Base-by-base conservation (phyloP, 2,329 filamentous ascomycete genomes). In the Alternaria sp. region DNA sequence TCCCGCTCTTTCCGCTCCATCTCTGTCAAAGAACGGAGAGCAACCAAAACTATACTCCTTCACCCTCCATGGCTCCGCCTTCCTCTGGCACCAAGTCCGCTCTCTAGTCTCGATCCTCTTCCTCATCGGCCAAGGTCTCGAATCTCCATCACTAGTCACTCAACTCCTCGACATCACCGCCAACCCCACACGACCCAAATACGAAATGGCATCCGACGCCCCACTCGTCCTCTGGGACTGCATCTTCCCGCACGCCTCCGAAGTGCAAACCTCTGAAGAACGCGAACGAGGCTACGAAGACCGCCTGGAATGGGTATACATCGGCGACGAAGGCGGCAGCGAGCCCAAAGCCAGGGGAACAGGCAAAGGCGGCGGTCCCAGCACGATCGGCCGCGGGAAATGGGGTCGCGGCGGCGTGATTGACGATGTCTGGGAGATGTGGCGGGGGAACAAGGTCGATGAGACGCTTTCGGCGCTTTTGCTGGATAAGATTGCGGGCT, bases 31-130 rank as follows among this genome's bases (percentile, higher is more conserved):
- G 11, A 21, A 45, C 4, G 46, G 25, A n/a, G 47, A 63, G 19
- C 61, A 67, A 46, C 81, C 84, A 4, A 92, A 93, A 74, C 87
- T 97, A 13, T 98, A 96, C 82, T 90, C 91, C 65, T 96, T 99
- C 80, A 90, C 91, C 61, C 89, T 99, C 44, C 89, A 94, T 70
- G 96, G 96, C 19, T 93, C 91, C 8, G 96, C 94, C 2, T 99
- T 99, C 80, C 83, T 99, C 50, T 99, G 96, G 96, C 96, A 99
- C 81, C 96, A 99, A 82, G 96, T 99, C 70, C 90, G 96, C 23
- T 93, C 95, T 82, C 94, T 99, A 88, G 90, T 96, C n/a, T 88
- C 90, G 15, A 85, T 98, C 7, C 84, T 99, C n/a, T 98, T 99
- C 83, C 84, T 96, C 11, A 89, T 98, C 9, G 96, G 93, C 26